phyloP scores from a whole-genome alignment of 2,329 filamentous ascomycete species.

The Fusarium sp. region DNA sequence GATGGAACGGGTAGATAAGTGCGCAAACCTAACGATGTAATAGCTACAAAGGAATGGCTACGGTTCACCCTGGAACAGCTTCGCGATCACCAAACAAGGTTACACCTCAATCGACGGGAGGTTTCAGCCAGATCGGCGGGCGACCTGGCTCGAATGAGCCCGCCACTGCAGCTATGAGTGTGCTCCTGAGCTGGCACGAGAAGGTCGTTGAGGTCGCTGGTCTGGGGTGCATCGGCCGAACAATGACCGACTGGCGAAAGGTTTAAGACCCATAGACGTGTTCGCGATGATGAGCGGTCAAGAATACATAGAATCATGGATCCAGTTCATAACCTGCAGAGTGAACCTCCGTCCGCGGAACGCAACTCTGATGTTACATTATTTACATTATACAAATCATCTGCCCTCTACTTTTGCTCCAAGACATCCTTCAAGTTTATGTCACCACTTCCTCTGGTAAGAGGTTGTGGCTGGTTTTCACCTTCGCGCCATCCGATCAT shows the following conservation, averaged over 20 bases:
- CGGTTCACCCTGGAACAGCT: slow-evolving; percentile 51
- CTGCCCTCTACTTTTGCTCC: slow-evolving; percentile 53
- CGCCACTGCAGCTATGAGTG: slow-evolving; percentile 91
- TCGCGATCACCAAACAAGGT: slow-evolving; percentile 56
- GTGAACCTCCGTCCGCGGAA: not conserved
- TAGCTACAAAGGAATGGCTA: slow-evolving; percentile 91
- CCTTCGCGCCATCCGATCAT: slow-evolving; percentile 99
- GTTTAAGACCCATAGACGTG: slow-evolving; percentile 50
- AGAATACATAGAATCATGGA: slow-evolving; percentile 34
- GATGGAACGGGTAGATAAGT: not conserved
- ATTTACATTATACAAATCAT: slow-evolving; percentile 16
- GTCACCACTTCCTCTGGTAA: slow-evolving; percentile 85
- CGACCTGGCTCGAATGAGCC: slow-evolving; percentile 69
- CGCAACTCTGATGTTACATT: slow-evolving; percentile 14
- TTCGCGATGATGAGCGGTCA: slow-evolving; percentile 15
- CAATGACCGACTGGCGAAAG: slow-evolving; percentile 95
- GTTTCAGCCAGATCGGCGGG: slow-evolving; percentile 81
- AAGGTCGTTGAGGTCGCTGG: slow-evolving; percentile 96
- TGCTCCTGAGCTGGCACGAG: slow-evolving; percentile 97
- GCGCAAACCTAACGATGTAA: slow-evolving; percentile 14
- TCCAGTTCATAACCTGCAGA: slow-evolving; percentile 7
- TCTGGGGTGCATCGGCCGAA: slow-evolving; percentile 87
- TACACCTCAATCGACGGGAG: slow-evolving; percentile 78
- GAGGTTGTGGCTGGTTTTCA: slow-evolving; percentile 78
- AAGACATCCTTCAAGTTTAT: slow-evolving; percentile 87